phyloP scores from a whole-genome alignment of 495 filamentous ascomycete species.

The Talaromyces stipitatus region DNA sequence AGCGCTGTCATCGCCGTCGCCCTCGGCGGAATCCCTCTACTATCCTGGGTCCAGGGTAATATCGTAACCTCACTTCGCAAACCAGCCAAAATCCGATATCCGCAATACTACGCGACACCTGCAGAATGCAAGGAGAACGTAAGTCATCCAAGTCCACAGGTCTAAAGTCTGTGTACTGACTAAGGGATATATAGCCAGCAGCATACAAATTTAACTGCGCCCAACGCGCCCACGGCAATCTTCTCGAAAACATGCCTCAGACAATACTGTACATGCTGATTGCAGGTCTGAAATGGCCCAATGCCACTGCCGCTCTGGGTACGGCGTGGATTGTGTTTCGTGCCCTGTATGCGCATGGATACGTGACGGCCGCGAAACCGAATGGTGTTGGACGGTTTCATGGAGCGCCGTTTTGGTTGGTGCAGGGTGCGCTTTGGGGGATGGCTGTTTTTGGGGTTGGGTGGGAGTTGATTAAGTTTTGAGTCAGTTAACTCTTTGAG shows the following conservation, averaged over 20 bases:
- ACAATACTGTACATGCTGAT: slow-evolving; percentile 51
- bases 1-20: slow-evolving; percentile 55
- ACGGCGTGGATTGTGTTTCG: slow-evolving; percentile 50
- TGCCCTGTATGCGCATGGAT: slow-evolving; percentile 52
- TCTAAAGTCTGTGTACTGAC: too few relatives aligned
- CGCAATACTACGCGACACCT: slow-evolving; percentile 54
- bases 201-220: slow-evolving; percentile 55
- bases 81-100: slow-evolving; percentile 49
- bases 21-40: slow-evolving; percentile 43
- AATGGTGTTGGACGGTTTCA: slow-evolving; percentile 39
- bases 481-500: not conserved
- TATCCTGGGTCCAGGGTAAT: slow-evolving; percentile 49
- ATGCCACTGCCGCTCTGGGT: slow-evolving; percentile 42
- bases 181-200: not conserved
- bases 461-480: slow-evolving; percentile 18
- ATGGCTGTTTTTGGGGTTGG: slow-evolving; percentile 38
- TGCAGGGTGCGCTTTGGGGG: slow-evolving; percentile 37
- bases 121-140: slow-evolving; percentile 50
- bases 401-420: slow-evolving; percentile 30
- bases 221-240: slow-evolving; percentile 68
- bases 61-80: slow-evolving; percentile 42
- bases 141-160: slow-evolving; percentile 20
- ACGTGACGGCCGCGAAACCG: slow-evolving; percentile 39
- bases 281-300: slow-evolving; percentile 51
- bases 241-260: slow-evolving; percentile 55